Evolutionary conservation across 305 asterid genomes (phyloP).

Genomic region (Fraxinus baroniana): DNA sequence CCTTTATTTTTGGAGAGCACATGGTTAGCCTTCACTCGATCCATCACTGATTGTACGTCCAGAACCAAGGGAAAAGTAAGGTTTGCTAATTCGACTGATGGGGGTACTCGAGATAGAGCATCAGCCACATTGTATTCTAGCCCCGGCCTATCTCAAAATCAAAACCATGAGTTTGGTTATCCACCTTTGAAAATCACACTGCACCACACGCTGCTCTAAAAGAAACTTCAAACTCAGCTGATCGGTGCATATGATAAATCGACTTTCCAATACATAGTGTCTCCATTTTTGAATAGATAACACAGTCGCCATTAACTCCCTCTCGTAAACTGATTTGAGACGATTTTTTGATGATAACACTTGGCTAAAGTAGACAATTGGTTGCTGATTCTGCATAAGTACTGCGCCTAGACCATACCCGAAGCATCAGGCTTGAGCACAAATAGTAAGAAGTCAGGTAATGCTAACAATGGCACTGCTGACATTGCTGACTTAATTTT

Average conservation of each 20-base stretch:
- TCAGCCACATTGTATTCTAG: too few species aligned
- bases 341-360: background rate
- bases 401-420: background rate
- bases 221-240: background rate
- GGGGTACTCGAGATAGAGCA: too few species aligned
- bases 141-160: background rate
- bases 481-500: background rate
- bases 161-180: background rate
- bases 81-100: background rate
- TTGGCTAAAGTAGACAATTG: background rate
- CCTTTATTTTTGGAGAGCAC: background rate
- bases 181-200: background rate
- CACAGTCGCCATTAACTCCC: background rate
- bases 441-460: background rate
- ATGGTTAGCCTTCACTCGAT: background rate
- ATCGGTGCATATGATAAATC: background rate
- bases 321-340: background rate
- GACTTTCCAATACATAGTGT: background rate
- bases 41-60: background rate
- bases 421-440: background rate
- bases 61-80: background rate
- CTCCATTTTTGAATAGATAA: too few species aligned
- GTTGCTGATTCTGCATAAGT: background rate
- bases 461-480: background rate
- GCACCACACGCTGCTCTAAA: background rate